A percentile compares a stretch with the other conserved stretches of the same genome.
phyloP scores from a whole-genome alignment of 1,139 yeast genomes.

The Petasospora rhodanensis region DNA sequence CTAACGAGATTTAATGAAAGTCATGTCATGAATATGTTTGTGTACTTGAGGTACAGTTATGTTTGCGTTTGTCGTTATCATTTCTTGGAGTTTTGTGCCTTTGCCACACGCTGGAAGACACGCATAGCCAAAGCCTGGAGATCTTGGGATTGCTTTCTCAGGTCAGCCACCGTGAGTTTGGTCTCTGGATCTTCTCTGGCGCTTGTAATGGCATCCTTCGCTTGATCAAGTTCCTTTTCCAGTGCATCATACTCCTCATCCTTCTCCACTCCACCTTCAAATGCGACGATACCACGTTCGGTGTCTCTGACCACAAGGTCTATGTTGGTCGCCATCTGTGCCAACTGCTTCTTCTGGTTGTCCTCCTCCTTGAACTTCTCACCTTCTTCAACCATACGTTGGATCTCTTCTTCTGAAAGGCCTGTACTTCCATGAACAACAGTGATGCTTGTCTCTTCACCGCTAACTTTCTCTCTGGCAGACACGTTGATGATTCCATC shows the following conservation, averaged over 20 bases:
- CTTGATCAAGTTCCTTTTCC: constrained; percentile 33
- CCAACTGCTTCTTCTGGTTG: constrained; percentile 42
- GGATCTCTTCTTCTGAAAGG: constrained; percentile 92
- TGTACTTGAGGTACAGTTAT: no score
- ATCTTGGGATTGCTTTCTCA: constrained; percentile 41
- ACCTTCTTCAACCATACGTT: constrained; percentile 97
- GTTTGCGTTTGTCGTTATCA: background rate
- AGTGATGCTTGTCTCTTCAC: constrained; percentile 97
- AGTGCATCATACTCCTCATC: constrained; percentile 33
- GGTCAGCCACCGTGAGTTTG: constrained; percentile 25
- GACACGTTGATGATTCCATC: constrained; percentile 98
- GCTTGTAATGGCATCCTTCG: constrained; percentile 39
- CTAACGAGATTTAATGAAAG: background rate
- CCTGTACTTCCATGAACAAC: constrained; percentile 94
- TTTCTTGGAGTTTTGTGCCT: constrained; percentile 30
- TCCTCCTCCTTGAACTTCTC: constrained; percentile 97
- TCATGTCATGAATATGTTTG: background rate
- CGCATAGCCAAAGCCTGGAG: constrained; percentile 48
- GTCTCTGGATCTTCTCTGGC: constrained; percentile 30
- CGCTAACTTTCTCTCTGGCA: constrained; percentile 97
- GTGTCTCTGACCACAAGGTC: constrained; percentile 55
- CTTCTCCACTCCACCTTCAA: constrained; percentile 35
- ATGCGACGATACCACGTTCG: constrained; percentile 44
- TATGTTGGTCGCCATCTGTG: constrained; percentile 38
- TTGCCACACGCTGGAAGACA: constrained; percentile 51